phyloP scores from a whole-genome alignment of 768 basidiomycete genomes.

The Pisolithus orientalis region DNA sequence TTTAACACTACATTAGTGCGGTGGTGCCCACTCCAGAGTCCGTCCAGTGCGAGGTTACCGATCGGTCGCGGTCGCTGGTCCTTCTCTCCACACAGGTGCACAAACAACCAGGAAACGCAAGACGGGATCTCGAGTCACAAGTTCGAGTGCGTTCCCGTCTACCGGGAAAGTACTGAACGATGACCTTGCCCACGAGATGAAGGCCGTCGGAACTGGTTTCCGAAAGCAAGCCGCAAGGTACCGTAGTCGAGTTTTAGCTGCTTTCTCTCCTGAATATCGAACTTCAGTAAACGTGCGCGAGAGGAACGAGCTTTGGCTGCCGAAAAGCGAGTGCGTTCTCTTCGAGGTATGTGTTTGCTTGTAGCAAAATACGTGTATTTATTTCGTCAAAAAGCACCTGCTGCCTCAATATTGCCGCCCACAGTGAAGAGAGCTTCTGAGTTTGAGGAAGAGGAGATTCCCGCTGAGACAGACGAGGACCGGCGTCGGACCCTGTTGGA shows the following conservation, averaged over 20 bases:
- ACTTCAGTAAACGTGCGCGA: conserved; percentile 63
- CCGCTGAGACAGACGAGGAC: conserved; percentile 38
- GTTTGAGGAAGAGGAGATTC: conserved; percentile 34
- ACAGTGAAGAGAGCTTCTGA: conserved; percentile 23
- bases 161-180: conserved; percentile 48
- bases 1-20: conserved; percentile 46
- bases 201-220: conserved; percentile 53
- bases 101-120: conserved; percentile 67
- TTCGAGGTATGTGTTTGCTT: conserved; percentile 32
- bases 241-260: neutral
- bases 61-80: conserved; percentile 18
- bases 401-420: conserved; percentile 1
- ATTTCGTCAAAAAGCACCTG: conserved; percentile 13
- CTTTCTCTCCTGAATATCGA: neutral
- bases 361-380: conserved; percentile 8
- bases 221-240: conserved; percentile 68
- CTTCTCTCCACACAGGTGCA: conserved; percentile 52
- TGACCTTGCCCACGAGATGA: conserved; percentile 29
- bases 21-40: conserved; percentile 64
- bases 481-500: conserved; percentile 49
- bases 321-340: conserved; percentile 49
- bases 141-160: conserved; percentile 54
- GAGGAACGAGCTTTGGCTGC: conserved; percentile 75
- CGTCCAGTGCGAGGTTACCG: conserved; percentile 49
- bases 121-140: conserved; percentile 61